phyloP scores from a whole-genome alignment of 2,329 filamentous ascomycete genomes.

The Teratosphaeria pseudoeucalypti region DNA sequence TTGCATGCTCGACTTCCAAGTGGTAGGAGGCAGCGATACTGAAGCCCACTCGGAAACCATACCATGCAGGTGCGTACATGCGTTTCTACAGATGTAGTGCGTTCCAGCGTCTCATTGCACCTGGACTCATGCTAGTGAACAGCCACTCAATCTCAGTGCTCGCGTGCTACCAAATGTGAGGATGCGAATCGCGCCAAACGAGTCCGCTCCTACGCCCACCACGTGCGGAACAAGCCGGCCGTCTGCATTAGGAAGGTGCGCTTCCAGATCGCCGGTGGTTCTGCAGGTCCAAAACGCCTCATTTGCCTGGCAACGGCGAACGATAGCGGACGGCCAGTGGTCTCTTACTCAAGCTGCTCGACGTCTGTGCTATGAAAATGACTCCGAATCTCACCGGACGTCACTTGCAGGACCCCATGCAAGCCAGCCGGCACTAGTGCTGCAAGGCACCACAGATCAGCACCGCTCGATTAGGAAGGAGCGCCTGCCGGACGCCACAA shows the following conservation, averaged over 20 bases:
- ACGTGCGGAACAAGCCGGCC: background rate
- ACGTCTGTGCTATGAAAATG: background rate
- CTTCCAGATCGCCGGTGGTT: background rate
- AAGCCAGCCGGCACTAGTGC: background rate
- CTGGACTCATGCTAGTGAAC: background rate
- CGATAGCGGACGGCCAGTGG: background rate
- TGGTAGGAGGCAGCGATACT: background rate
- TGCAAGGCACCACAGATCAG: background rate
- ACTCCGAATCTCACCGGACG: background rate
- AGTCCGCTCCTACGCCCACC: background rate
- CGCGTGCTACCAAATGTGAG: background rate
- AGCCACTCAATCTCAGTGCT: background rate
- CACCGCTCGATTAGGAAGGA: background rate
- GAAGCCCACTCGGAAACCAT: background rate
- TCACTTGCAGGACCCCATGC: background rate
- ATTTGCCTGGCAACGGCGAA: background rate
- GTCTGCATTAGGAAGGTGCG: background rate
- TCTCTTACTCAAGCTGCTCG: background rate
- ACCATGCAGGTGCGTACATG: background rate
- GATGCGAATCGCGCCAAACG: background rate
- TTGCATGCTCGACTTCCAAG: background rate
- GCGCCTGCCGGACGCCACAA: background rate
- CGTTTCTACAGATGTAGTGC: background rate
- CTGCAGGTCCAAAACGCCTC: background rate
- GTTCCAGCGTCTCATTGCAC: background rate